These are phyloP conservation scores for Melocanna baccifera DNA, from an alignment of 176 grass and related monocot genomes.

Conservation along the genomic window DNA sequence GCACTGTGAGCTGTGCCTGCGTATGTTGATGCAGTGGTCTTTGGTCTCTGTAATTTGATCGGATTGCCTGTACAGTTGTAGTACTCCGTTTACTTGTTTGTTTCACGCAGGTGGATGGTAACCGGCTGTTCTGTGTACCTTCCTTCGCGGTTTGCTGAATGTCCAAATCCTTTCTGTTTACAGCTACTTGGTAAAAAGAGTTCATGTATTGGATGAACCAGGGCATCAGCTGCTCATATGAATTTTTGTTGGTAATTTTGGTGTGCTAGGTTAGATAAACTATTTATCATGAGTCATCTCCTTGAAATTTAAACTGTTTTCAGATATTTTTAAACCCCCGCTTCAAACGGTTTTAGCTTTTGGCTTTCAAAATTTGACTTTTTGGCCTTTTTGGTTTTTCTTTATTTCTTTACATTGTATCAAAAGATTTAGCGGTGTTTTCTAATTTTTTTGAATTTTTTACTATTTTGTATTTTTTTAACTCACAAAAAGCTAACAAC, in stretches of 20 bases:
- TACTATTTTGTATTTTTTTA: too few relatives aligned
- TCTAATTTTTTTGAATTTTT: too few relatives aligned
- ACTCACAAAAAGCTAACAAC: too few relatives aligned
- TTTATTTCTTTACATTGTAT: too few relatives aligned
- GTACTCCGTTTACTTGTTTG: neutral
- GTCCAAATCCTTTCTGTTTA: neutral
- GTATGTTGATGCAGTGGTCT: neutral
- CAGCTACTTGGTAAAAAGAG: neutral
- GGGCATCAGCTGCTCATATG: neutral
- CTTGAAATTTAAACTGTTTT: neutral
- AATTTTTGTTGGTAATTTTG: neutral
- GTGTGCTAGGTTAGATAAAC: neutral
- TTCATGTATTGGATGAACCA: neutral
- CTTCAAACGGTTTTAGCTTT: too few relatives aligned
- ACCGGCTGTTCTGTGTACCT: neutral
- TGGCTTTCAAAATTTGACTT: too few relatives aligned
- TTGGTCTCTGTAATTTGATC: neutral
- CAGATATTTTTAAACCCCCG: too few relatives aligned
- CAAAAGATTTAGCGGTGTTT: too few relatives aligned
- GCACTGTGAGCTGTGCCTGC: neutral
- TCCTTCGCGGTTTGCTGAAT: slow-evolving; percentile 6
- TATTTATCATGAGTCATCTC: neutral
- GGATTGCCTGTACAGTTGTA: neutral
- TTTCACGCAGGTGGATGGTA: neutral
- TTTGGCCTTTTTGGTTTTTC: too few relatives aligned